Percentiles rank a stretch among this genome's conserved stretches.
Evolutionary conservation across 179 eudicot genomes (phyloP).

Genomic region (Amaranthus tricolor): DNA sequence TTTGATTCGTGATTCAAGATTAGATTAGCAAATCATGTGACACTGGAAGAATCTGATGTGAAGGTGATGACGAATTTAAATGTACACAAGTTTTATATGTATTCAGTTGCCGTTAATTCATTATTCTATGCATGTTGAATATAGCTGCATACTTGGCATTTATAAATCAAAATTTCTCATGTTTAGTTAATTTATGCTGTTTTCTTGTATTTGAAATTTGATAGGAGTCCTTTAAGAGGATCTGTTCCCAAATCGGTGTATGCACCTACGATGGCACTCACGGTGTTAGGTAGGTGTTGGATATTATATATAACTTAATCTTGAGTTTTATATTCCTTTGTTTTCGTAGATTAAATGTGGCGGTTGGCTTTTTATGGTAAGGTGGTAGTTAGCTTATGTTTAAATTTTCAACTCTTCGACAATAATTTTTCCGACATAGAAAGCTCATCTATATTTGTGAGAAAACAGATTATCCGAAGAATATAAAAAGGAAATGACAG

Average conservation of each 20-base stretch:
- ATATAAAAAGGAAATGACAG: background rate
- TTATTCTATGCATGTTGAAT: background rate
- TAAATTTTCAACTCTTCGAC: too few relatives aligned
- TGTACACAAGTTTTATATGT: too few relatives aligned
- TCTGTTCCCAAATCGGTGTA: constrained; percentile 46
- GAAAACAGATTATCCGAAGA: too few relatives aligned
- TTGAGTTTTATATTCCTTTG: background rate
- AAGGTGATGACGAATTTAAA: too few relatives aligned
- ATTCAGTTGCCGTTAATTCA: too few relatives aligned
- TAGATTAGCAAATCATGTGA: too few relatives aligned
- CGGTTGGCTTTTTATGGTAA: too few relatives aligned
- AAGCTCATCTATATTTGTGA: too few relatives aligned
- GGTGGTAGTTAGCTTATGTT: too few relatives aligned
- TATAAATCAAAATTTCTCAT: background rate
- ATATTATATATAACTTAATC: background rate
- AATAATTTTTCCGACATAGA: too few relatives aligned
- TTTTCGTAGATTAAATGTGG: background rate
- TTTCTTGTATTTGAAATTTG: background rate
- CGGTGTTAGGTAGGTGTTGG: constrained; percentile 38
- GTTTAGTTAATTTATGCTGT: background rate
- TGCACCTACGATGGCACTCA: constrained; percentile 43
- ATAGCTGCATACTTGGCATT: background rate
- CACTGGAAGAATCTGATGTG: too few relatives aligned
- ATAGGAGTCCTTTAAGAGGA: constrained; percentile 34
- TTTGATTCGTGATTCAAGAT: too few relatives aligned